Evolutionary conservation across 331 rosid species (phyloP).

Genomic region (Cydonia oblonga): DNA sequence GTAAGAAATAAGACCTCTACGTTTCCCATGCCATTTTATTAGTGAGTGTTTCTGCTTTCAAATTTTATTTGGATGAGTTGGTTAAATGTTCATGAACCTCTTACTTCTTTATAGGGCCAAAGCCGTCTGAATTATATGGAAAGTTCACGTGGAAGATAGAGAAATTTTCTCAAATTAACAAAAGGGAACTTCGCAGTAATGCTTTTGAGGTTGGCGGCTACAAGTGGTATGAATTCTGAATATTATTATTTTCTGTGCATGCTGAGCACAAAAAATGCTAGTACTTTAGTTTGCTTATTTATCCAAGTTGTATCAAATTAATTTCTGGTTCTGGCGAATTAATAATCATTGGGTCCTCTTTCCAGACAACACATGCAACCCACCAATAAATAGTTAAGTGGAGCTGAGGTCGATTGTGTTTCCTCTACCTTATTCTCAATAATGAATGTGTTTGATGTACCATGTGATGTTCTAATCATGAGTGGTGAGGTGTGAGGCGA

Average conservation of each 20-base stretch:
- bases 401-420: neutral
- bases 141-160: conserved; percentile 95
- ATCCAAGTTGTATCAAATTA: too few relatives aligned
- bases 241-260: neutral
- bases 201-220: conserved; percentile 97
- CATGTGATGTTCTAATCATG: neutral
- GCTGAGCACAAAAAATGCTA: neutral
- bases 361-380: neutral
- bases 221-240: conserved; percentile 66
- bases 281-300: neutral
- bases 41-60: neutral
- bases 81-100: neutral
- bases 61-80: neutral
- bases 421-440: neutral
- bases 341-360: neutral
- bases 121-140: conserved; percentile 80
- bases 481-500: too few relatives aligned
- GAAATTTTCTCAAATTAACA: conserved; percentile 89
- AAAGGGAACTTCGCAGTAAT: conserved; percentile 93
- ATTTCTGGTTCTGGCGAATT: neutral
- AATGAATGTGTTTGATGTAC: neutral
- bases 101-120: conserved; percentile 44
- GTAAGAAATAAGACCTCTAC: neutral
- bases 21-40: neutral
- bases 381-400: neutral